Conservation (phyloP, 805 yeast genomes). For the Pichia phayaonensis region DNA sequence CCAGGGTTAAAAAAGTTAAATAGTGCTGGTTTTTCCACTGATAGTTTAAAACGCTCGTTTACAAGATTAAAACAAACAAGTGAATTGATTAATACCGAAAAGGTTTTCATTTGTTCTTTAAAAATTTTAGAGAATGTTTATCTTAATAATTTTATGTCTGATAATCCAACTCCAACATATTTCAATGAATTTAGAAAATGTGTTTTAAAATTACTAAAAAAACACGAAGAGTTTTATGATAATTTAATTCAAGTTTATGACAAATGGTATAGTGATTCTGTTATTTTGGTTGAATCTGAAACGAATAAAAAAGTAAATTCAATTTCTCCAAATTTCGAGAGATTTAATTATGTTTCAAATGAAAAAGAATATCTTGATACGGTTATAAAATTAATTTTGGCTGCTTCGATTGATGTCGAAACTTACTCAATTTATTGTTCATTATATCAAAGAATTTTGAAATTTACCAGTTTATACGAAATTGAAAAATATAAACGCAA, state of each 20-base stretch:
- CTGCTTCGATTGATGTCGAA: slow-evolving; percentile 18
- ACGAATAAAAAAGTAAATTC: slow-evolving; percentile 4
- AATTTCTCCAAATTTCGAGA: slow-evolving; percentile 21
- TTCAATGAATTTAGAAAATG: slow-evolving; percentile 24
- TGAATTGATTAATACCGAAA: slow-evolving; percentile 45
- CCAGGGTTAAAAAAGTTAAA: slow-evolving; percentile 3
- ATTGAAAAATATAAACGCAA: slow-evolving; percentile 21
- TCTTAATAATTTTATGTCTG: slow-evolving; percentile 31
- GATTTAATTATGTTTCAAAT: slow-evolving; percentile 16
- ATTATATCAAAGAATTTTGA: slow-evolving; percentile 17
- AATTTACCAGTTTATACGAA: slow-evolving; percentile 16
- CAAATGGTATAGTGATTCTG: slow-evolving; percentile 16
- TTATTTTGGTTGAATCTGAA: slow-evolving; percentile 2
- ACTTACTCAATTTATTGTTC: slow-evolving; percentile 23
- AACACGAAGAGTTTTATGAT: slow-evolving; percentile 27
- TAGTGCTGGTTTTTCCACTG: neutral
- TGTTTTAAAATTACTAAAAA: slow-evolving; percentile 24
- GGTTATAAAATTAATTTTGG: slow-evolving; percentile 15
- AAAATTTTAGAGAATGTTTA: slow-evolving; percentile 37
- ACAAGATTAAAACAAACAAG: slow-evolving; percentile 27
- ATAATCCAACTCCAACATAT: slow-evolving; percentile 30
- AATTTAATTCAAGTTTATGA: slow-evolving; percentile 21
- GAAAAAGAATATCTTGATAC: slow-evolving; percentile 16
- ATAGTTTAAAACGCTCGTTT: slow-evolving; percentile 15
- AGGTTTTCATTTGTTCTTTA: slow-evolving; percentile 38